Conservation (phyloP, 1,139 yeast species). For the Magnusiomyces starmeri region DNA sequence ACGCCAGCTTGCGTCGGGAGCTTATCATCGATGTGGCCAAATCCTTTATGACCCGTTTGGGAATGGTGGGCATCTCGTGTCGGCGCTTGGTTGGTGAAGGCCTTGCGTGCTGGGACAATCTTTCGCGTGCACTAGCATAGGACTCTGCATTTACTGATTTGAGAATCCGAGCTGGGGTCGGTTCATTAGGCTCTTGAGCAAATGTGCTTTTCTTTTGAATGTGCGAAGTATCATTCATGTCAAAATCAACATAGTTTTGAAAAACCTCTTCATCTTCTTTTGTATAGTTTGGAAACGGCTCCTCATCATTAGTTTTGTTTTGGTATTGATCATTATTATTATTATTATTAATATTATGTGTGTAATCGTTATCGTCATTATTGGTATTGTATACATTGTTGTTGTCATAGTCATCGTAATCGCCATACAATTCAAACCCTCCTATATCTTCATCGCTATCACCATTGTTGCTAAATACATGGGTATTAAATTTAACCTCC, state of each 20-base stretch:
- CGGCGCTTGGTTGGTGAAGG: too few species aligned
- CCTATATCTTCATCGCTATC: not conserved
- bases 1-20: slow-evolving; percentile 16
- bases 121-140: too few species aligned
- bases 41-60: slow-evolving; percentile 23
- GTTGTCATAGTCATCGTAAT: not conserved
- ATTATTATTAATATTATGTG: too few species aligned
- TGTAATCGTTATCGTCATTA: not conserved
- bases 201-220: too few species aligned
- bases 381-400: not conserved
- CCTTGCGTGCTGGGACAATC: too few species aligned
- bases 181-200: too few species aligned
- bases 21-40: slow-evolving; percentile 20
- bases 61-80: slow-evolving; percentile 26
- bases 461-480: not conserved
- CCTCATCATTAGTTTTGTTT: not conserved
- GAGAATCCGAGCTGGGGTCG: too few species aligned
- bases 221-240: too few species aligned
- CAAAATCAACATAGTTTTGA: not conserved
- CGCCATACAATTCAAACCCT: not conserved
- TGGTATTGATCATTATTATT: too few species aligned
- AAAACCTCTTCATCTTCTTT: not conserved
- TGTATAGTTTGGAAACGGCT: not conserved
- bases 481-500: not conserved
- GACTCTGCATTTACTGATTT: too few species aligned